Evolutionary conservation across 768 basidiomycete genomes (phyloP), one percentile per base, ranked within the genome.

Genomic region (Royoungia palumana): DNA sequence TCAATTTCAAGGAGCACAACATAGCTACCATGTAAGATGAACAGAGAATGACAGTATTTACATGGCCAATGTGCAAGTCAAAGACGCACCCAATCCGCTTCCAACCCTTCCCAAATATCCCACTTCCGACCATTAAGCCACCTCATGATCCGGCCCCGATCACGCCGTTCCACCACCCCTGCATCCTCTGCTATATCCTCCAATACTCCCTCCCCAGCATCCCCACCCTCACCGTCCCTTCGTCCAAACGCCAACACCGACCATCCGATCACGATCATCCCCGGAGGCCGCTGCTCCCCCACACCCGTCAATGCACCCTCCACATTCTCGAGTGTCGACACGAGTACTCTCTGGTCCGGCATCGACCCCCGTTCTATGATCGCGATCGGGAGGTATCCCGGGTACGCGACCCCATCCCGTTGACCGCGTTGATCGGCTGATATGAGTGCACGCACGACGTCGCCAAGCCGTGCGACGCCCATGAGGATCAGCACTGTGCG

Each of bases 211-310:
- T 92, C 82, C 0, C 91, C 92, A n/a, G 46, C 53, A 13, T 46
- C 53, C 0, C 80, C n/a, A n/a, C 87, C 84, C 38, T 60, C 48
- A 8, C 61, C 60, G 3, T 47, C 37, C 49, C 27, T 47, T 12
- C 61, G 46, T 14, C 58, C 61, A 37, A 98, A 69, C 34, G 87
- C 83, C 53, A 93, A 64, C 10, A 88, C 87, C 3, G 85, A 78
- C 94, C 94, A 99, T 2, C 96, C 96, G 57, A 99, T 76, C 25
- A 97, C 77, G 64, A 98, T 87, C 89, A 99, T 94, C 9, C 94
- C 96, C 0, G 96, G 96, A 16, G 94, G 93, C 30, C 94, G 72
- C 66, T 98, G 94, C 58, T 91, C 88, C 8, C 88, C 92, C 2
- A 77, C 70, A 51, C 77, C 80, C 47, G 85, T 83, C 64, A 97